phyloP scores from a whole-genome alignment of 305 asterid genomes.

The Fraxinus nigra region DNA sequence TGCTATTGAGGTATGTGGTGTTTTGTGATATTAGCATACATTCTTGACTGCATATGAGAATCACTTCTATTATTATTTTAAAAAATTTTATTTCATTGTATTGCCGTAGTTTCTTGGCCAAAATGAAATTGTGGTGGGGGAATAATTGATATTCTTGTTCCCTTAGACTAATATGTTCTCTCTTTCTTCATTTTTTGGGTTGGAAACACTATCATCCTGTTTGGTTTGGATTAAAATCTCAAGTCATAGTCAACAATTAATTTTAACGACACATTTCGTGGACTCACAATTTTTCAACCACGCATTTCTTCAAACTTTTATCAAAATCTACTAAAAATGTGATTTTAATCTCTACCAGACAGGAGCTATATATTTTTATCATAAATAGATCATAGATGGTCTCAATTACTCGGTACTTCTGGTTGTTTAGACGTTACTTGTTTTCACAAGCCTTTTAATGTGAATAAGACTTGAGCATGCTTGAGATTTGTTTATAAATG shows the following conservation, averaged over 20 bases:
- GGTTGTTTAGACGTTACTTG: neutral
- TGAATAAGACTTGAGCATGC: neutral
- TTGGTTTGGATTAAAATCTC: neutral
- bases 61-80: neutral
- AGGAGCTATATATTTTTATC: neutral
- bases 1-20: conserved; percentile 76
- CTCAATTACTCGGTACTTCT: neutral
- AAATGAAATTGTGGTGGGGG: neutral
- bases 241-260: too few relatives aligned
- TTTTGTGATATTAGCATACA: conserved; percentile 3
- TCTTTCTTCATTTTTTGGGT: neutral
- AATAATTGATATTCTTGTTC: neutral
- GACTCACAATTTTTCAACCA: too few relatives aligned
- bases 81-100: neutral
- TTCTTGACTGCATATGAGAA: neutral
- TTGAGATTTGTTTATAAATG: neutral
- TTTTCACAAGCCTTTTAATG: neutral
- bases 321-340: neutral
- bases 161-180: neutral
- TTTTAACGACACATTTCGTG: too few relatives aligned
- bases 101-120: neutral
- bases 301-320: too few relatives aligned
- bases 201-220: neutral
- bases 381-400: neutral
- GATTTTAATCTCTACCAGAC: too few relatives aligned